These are phyloP conservation scores for Penicillium sp. DNA, from an alignment of 2,329 filamentous ascomycete genomes.

Conservation along the genomic window DNA sequence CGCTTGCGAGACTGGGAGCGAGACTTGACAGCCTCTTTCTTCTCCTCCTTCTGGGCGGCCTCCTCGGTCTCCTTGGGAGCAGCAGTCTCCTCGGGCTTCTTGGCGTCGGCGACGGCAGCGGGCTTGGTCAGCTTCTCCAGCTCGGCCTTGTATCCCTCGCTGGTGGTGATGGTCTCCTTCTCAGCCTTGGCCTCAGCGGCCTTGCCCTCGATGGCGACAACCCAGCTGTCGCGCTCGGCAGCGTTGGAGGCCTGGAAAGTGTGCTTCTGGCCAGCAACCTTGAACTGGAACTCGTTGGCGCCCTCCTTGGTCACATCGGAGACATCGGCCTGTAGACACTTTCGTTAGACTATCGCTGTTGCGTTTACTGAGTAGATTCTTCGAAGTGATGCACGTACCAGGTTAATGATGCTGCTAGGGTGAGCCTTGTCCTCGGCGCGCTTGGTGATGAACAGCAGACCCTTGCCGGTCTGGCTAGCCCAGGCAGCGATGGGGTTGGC, in stretches of 20 bases:
- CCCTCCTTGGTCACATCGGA: conserved; percentile 71
- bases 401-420: conserved; percentile 74
- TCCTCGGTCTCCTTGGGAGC: conserved; percentile 32
- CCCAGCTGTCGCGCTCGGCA: conserved; percentile 87
- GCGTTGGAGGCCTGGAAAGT: conserved; percentile 73
- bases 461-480: conserved; percentile 91
- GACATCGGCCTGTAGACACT: conserved; percentile 50
- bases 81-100: conserved; percentile 22
- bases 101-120: conserved; percentile 28
- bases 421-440: conserved; percentile 72
- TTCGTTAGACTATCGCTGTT: neutral
- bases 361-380: neutral
- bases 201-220: conserved; percentile 74
- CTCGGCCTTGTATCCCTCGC: conserved; percentile 82
- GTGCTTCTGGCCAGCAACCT: conserved; percentile 83
- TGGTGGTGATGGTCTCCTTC: conserved; percentile 60
- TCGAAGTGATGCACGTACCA: conserved; percentile 53
- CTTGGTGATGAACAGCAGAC: conserved; percentile 87
- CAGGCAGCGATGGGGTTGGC: conserved; percentile 78
- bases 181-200: conserved; percentile 63
- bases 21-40: conserved; percentile 53
- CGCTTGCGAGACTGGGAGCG: conserved; percentile 56
- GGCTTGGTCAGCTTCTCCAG: conserved; percentile 61
- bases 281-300: conserved; percentile 76
- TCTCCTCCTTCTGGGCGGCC: conserved; percentile 19